Evolutionary conservation across 768 basidiomycete species (phyloP), one percentile per base, ranked within the genome.

Genomic region (Kondoa subrosea): DNA sequence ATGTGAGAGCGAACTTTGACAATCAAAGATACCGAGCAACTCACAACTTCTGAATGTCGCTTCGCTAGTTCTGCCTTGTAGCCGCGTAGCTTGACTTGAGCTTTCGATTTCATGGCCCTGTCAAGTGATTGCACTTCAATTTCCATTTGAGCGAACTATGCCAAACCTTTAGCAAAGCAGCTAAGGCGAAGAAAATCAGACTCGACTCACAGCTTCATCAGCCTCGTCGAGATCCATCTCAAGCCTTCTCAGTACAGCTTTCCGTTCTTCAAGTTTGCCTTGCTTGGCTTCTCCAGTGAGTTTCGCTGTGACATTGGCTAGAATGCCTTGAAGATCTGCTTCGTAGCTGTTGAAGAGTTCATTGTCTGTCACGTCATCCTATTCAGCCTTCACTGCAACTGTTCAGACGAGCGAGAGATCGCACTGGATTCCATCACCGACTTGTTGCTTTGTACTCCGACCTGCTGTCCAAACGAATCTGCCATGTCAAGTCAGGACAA

Each of bases 131-230:
- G 91, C 4, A 93, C 86, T 79, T 99, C 95, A 68, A 99, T 87
- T 79, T 96, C 93, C 93, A 99, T 95, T 83, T 99, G 95, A 60
- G 91, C 91, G 72, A 96, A 83, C 93, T 97, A n/a, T n/a, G n/a
- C n/a, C n/a, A n/a, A n/a, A n/a, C n/a, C n/a, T n/a, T n/a, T n/a
- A n/a, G n/a, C n/a, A n/a, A n/a, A n/a, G n/a, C n/a, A n/a, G n/a
- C n/a, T n/a, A n/a, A n/a, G n/a, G n/a, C 40, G 21, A 50, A 50
- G 40, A 8, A 21, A 8, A 50, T 8, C 40, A 50, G 8, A 21
- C 30, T 17, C 34, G 8, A 74, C 83, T 61, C 74, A 87, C 92
- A 84, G 96, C 91, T 81, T 97, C 95, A 72, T 95, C 92, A 0
- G 92, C 93, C 77, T 99, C 95, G 76, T 99, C 95, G 2, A 99